Conservation (phyloP, 2,329 filamentous ascomycete genomes). For the Fusarium cyanostomum region DNA sequence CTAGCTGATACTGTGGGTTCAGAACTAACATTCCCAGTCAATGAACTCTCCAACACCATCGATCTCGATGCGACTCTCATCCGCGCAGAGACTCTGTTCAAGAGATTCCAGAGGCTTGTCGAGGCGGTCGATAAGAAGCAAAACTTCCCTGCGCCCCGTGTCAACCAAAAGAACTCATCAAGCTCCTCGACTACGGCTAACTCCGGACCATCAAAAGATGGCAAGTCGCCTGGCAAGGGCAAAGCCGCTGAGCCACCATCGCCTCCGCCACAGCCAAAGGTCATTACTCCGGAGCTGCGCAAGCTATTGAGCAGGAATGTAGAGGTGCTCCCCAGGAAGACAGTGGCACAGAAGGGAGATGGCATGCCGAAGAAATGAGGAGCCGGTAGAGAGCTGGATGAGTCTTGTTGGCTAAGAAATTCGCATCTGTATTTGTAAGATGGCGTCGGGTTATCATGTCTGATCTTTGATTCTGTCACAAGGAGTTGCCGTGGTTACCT, state of each 20-base stretch:
- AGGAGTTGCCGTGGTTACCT: slow-evolving; percentile 32
- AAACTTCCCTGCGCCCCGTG: slow-evolving; percentile 73
- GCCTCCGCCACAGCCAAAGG: slow-evolving; percentile 50
- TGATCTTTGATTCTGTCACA: slow-evolving; percentile 5
- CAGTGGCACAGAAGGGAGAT: slow-evolving; percentile 49
- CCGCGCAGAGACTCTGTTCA: slow-evolving; percentile 88
- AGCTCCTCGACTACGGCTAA: slow-evolving; percentile 23
- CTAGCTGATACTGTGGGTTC: not conserved
- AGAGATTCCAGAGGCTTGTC: slow-evolving; percentile 85
- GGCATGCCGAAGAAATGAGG: slow-evolving; percentile 47
- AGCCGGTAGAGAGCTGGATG: not conserved
- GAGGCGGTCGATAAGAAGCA: slow-evolving; percentile 93
- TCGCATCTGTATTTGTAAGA: slow-evolving; percentile 23
- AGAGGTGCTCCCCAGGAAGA: slow-evolving; percentile 53
- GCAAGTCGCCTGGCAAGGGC: slow-evolving; percentile 44
- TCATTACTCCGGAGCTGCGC: slow-evolving; percentile 67
- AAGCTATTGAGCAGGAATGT: slow-evolving; percentile 61
- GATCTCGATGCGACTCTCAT: slow-evolving; percentile 88
- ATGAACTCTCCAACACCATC: slow-evolving; percentile 93
- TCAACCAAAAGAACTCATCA: slow-evolving; percentile 26
- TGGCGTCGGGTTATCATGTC: slow-evolving; percentile 5
- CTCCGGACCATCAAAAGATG: slow-evolving; percentile 16
- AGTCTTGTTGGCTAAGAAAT: not conserved
- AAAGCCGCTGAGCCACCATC: slow-evolving; percentile 50
- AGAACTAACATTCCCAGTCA: slow-evolving; percentile 67